Base-by-base conservation (phyloP, 2,329 filamentous ascomycete species). In the Chaetoscypha palmicola region DNA sequence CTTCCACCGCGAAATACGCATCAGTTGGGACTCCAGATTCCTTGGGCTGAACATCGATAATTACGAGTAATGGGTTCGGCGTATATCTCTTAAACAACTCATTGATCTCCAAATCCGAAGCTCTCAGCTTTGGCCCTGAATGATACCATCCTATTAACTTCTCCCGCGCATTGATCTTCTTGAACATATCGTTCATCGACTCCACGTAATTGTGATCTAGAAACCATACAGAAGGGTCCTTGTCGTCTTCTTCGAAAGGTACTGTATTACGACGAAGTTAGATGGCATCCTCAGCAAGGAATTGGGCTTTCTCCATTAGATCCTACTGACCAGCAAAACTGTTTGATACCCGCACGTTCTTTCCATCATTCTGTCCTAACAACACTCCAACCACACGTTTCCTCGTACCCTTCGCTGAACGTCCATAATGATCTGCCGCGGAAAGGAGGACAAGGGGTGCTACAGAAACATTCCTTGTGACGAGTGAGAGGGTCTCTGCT, bases 81-180 rank as follows among this genome's bases (percentile, higher is more conserved):
- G 90, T 96, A 72, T 98, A 98, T 72, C 90, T 81, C 76, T 98
- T 98, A 79, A 98, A 97, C 47, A 98, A 79, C 71, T 98, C 92
- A 70, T 98, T 98, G 82, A 98, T 95, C 71, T 97, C 87, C 56
- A 98, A 72, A 73, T 98, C 92, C 35, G 92, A 96, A 44, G 90
- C 91, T 63, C 92, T 82, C 61, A 98, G 76, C 75, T 97, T 98
- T 30, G 92, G 92, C 32, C 92, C 92, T 16, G 92, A 94, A 70
- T 98, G 92, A 68, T 98, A 98, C 92, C 92, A 98, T 62, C 92
- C 92, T 76, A 98, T 94, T 66, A 98, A 77, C 80, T 97, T 97
- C 73, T 98, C 92, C 53, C 87, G 77, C 49, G 92, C 92, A 72
- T 98, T 98, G 75, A 98, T 90, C 72, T 97, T 97, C 76, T 98